A percentile compares a stretch with the other conserved stretches of the same genome.
These are phyloP conservation scores for Talaromyces sp. DNA, from an alignment of 2,329 filamentous ascomycete species.

Conservation along the genomic window DNA sequence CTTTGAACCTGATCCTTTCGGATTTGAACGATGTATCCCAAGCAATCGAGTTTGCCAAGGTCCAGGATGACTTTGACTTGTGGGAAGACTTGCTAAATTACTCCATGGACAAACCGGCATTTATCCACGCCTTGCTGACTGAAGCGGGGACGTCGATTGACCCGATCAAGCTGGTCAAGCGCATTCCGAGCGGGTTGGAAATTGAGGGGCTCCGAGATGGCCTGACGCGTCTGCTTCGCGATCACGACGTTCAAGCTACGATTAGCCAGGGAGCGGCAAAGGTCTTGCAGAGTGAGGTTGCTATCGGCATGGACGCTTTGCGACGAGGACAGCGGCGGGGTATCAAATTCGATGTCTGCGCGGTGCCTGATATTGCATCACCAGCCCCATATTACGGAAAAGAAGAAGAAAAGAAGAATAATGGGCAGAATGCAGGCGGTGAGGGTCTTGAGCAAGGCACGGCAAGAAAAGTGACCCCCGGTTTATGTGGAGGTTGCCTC, in stretches of 20 bases:
- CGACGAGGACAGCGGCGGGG: conserved; percentile 74
- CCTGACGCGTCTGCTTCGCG: conserved; percentile 82
- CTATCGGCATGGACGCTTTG: conserved; percentile 72
- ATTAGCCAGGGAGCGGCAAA: conserved; percentile 86
- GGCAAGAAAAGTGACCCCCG: conserved; percentile 15
- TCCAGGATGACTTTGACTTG: conserved; percentile 83
- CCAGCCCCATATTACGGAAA: not conserved
- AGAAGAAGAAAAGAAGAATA: conserved; percentile 12
- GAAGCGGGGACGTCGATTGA: conserved; percentile 93
- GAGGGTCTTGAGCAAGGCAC: conserved; percentile 6
- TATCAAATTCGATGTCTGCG: conserved; percentile 77
- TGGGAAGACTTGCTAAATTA: conserved; percentile 95
- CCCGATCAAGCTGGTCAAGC: conserved; percentile 79
- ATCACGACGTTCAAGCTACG: conserved; percentile 91
- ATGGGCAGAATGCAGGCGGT: conserved; percentile 8
- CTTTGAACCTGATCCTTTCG: conserved; percentile 88
- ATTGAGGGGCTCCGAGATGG: conserved; percentile 87
- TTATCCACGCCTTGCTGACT: conserved; percentile 86
- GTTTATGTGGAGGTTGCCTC: conserved; percentile 35
- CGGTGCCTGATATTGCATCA: conserved; percentile 5
- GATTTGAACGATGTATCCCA: conserved; percentile 86
- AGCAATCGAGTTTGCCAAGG: conserved; percentile 90
- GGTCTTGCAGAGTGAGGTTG: conserved; percentile 82
- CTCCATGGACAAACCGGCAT: conserved; percentile 94
- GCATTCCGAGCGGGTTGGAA: conserved; percentile 88